Percentiles rank a stretch among this genome's conserved stretches.
These are phyloP conservation scores for Fusarium multiceps DNA, from an alignment of 2,329 filamentous ascomycete genomes.

Conservation along the genomic window DNA sequence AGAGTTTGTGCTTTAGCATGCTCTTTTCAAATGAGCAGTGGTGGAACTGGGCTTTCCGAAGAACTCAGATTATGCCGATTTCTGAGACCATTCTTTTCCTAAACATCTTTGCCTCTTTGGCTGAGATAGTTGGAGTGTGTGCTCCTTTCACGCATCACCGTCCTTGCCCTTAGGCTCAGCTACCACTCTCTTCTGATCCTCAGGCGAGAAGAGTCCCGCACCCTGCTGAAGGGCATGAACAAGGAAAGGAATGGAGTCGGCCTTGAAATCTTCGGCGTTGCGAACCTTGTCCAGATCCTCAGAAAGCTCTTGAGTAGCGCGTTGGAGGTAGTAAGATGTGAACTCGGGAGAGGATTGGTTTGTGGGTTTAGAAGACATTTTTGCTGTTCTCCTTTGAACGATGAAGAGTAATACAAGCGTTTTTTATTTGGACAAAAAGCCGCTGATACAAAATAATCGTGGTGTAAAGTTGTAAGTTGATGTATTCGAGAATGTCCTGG, in stretches of 20 bases:
- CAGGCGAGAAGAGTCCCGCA: slow-evolving; percentile 65
- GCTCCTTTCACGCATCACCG: slow-evolving; percentile 21
- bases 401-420: too few species aligned
- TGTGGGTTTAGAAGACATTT: slow-evolving; percentile 36
- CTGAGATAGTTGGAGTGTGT: background rate
- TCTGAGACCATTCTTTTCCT: background rate
- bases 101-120: background rate
- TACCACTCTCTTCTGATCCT: slow-evolving; percentile 51
- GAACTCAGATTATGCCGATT: background rate
- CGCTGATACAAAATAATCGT: background rate
- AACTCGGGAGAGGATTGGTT: slow-evolving; percentile 57
- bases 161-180: slow-evolving; percentile 28
- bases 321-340: slow-evolving; percentile 75
- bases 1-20: background rate
- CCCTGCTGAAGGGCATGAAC: slow-evolving; percentile 77
- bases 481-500: background rate
- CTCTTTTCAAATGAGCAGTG: background rate
- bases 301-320: slow-evolving; percentile 75
- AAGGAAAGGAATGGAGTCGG: slow-evolving; percentile 71
- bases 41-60: background rate
- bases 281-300: slow-evolving; percentile 80
- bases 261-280: slow-evolving; percentile 75
- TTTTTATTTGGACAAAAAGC: background rate
- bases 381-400: background rate
- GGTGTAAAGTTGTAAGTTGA: background rate